Evolutionary conservation across 2,329 filamentous ascomycete species (phyloP), one percentile per base, ranked within the genome.

Genomic region (Fusarium sublunatum): DNA sequence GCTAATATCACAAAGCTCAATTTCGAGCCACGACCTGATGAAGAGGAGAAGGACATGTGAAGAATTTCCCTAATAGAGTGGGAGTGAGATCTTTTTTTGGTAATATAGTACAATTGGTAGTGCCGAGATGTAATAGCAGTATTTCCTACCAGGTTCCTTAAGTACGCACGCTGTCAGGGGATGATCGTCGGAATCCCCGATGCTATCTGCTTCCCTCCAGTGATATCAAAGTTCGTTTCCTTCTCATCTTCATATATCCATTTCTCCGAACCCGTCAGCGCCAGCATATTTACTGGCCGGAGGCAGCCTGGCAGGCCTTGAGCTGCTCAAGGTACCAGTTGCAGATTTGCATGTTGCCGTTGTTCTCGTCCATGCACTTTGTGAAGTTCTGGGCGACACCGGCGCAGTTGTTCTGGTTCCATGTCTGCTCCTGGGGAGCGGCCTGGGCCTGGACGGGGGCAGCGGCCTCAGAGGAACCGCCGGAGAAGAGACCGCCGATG

Each of bases 301-400:
- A 89, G 70, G 91, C 91, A 66, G 86, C 81, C 83, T 94, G 91
- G 84, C 91, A 94, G 53, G 91, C 90, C 85, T 93, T 94, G 79
- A 99, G 84, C 86, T 99, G 94, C 78, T 99, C 95, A 72, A 99
- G 82, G 79, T 99, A 99, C 93, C 94, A 99, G 69, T 91, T 91
- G 82, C 95, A 99, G 75, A 97, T 96, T 75, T 90, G 89, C 90
- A 99, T 88, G 81, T 95, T 93, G 70, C 95, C 95, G 75, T 88
- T 83, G 79, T 99, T 91, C 75, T 98, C 91, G 78, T 98, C 93
- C 89, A 99, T 90, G 85, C 95, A 99, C 82, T 89, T 90, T 73
- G 92, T 93, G 85, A 99, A 98, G 80, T 86, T 87, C 79, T 88
- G 87, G 51, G 93, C 88, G 70, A 95, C 92, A 51, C 83, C 86